phyloP scores from a whole-genome alignment of 1,284 basidiomycete genomes.

The Rhizopogon parksii region DNA sequence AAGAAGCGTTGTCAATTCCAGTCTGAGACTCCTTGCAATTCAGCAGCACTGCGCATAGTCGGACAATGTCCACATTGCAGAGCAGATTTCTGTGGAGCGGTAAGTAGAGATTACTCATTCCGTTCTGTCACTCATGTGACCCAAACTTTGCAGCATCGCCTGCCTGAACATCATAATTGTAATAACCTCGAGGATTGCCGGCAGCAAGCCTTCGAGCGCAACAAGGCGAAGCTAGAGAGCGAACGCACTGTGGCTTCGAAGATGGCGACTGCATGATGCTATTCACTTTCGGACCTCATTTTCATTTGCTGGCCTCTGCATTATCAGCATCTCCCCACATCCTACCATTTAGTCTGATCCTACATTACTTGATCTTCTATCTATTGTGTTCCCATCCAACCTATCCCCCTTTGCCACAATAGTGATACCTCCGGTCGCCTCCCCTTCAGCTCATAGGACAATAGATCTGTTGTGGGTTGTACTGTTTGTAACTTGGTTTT shows the following conservation, averaged over 20 bases:
- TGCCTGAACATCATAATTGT: conserved; percentile 78
- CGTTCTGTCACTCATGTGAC: conserved; percentile 14
- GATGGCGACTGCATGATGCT: conserved; percentile 66
- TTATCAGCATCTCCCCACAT: conserved; percentile 2
- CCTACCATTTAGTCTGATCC: conserved; percentile 6
- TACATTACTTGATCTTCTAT: conserved; percentile 1
- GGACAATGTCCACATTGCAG: conserved; percentile 77
- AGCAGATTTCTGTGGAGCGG: conserved; percentile 67
- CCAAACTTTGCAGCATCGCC: conserved; percentile 53
- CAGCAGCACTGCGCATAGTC: conserved; percentile 72
- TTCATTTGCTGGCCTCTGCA: not conserved
- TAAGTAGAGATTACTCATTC: conserved; percentile 36
- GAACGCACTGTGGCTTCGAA: conserved; percentile 81
- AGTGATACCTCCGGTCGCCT: conserved; percentile 1
- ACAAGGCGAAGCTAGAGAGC: conserved; percentile 79
- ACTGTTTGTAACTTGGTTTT: not conserved
- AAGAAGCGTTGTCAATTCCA: conserved; percentile 82
- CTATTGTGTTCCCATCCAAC: not conserved
- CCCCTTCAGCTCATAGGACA: not conserved
- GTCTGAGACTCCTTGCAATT: conserved; percentile 62
- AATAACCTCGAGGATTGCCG: conserved; percentile 73
- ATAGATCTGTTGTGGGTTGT: not conserved
- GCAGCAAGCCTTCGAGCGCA: conserved; percentile 78
- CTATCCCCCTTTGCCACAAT: not conserved
- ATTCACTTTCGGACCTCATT: conserved; percentile 6